These are phyloP conservation scores for Arabidopsis lyrata DNA, from an alignment of 441 rosid species.

Conservation along the genomic window DNA sequence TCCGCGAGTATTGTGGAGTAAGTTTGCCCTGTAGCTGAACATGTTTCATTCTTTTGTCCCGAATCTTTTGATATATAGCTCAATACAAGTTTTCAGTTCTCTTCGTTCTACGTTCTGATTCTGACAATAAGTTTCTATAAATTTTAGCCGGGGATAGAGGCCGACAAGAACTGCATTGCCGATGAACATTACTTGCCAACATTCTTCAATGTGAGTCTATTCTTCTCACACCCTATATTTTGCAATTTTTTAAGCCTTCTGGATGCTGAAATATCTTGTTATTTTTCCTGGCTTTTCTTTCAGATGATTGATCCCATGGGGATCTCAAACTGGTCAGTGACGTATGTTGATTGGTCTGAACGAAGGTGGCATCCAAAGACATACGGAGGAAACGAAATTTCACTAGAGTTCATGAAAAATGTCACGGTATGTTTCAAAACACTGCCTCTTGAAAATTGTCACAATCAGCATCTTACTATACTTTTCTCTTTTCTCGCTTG, in stretches of 20 bases:
- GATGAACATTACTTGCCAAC: slow-evolving; percentile 79
- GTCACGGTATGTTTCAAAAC: slow-evolving; percentile 50
- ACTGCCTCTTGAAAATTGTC: background rate
- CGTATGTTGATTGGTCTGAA: slow-evolving; percentile 85
- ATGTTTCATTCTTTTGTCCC: too few relatives aligned
- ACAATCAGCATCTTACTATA: background rate
- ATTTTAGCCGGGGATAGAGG: slow-evolving; percentile 42
- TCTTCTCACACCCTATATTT: slow-evolving; percentile 26
- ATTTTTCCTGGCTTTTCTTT: slow-evolving; percentile 22
- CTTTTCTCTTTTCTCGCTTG: slow-evolving; percentile 3
- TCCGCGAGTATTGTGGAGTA: slow-evolving; percentile 84
- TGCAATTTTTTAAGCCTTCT: slow-evolving; percentile 26
- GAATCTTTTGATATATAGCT: background rate
- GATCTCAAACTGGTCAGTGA: slow-evolving; percentile 73
- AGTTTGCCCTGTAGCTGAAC: slow-evolving; percentile 21
- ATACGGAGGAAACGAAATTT: slow-evolving; percentile 52
- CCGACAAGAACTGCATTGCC: slow-evolving; percentile 58
- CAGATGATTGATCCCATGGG: slow-evolving; percentile 80
- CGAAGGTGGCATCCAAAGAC: slow-evolving; percentile 82
- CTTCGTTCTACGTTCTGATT: slow-evolving; percentile 1
- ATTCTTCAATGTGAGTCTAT: slow-evolving; percentile 53
- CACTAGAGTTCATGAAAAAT: slow-evolving; percentile 59
- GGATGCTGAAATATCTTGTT: slow-evolving; percentile 13
- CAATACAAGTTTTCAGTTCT: background rate
- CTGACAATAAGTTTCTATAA: slow-evolving; percentile 37